These are phyloP conservation scores for Chlorociboria aeruginascens DNA, from an alignment of 495 filamentous ascomycete genomes.

Conservation along the genomic window DNA sequence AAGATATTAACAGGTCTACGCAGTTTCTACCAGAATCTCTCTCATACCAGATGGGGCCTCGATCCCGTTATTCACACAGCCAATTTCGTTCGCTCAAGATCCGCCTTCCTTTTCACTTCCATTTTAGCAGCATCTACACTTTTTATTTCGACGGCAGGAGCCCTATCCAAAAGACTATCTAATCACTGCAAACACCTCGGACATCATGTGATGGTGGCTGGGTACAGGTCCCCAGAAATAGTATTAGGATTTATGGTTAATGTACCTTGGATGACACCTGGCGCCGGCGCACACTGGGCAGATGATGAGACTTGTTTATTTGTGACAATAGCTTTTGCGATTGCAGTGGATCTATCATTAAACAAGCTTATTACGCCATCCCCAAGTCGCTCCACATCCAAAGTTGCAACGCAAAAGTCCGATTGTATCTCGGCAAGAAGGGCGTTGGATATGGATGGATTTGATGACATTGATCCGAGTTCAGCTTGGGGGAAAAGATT, in stretches of 20 bases:
- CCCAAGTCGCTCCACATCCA: conserved; percentile 31
- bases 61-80: conserved; percentile 53
- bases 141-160: conserved; percentile 48
- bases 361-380: conserved; percentile 54
- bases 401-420: conserved; percentile 39
- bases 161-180: conserved; percentile 49
- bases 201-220: conserved; percentile 42
- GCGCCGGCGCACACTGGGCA: conserved; percentile 48
- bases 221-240: conserved; percentile 58
- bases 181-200: conserved; percentile 53
- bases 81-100: conserved; percentile 50
- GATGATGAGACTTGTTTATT: conserved; percentile 65
- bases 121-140: conserved; percentile 52
- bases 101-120: conserved; percentile 59
- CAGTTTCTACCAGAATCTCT: conserved; percentile 58
- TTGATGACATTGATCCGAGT: conserved; percentile 45
- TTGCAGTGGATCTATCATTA: conserved; percentile 55
- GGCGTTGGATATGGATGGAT: conserved; percentile 55
- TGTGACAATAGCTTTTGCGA: conserved; percentile 53
- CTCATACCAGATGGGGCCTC: conserved; percentile 64
- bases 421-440: conserved; percentile 55
- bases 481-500: conserved; percentile 47
- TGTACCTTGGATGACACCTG: conserved; percentile 63
- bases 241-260: conserved; percentile 68
- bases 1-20: neutral